Base-by-base conservation (phyloP, 2,329 filamentous ascomycete species). In the Westerdykella aurantiaca region DNA sequence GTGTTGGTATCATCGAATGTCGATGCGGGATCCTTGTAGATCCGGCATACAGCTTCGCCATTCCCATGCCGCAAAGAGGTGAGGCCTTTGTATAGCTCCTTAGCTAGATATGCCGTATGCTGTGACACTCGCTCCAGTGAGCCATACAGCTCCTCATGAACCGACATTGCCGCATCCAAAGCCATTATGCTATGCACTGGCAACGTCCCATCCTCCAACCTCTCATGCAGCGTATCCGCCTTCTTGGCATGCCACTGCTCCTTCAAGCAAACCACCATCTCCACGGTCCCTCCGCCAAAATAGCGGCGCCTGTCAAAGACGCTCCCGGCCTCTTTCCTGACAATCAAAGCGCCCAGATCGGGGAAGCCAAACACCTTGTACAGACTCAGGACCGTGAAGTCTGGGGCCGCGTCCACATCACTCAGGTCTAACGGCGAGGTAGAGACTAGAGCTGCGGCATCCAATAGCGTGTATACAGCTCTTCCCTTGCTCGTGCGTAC, bases 351-450 rank as follows among this genome's bases (percentile, higher is more conserved):
- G 1, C 91, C 91, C 2, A 97, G 73, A 61, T 97, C 88, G 0
- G 91, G 91, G 52, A 96, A 96, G 1, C 93, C 91, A 64, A 97
- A 97, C n/a, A 96, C 90, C 66, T 97, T 98, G 71, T 96, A 94
- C 51, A 97, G 82, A 65, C 90, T 96, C 34, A 97, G 60, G 0
- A 88, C 85, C 0, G 81, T 84, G 53, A 97, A 97, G 63, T 97
- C 91, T 1, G 91, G 86, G 0, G 85, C 81, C 0, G 69, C 61
- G 0, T 72, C 69, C 0, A 75, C 55, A 52, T 86, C 70, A 43
- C 79, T 73, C 2, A 97, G 71, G 58, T 94, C 79, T 6, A 97
- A 72, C 1, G 80, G 81, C 4, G 86, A 81, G 0, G 90, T 95
- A 6, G 88, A 83, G 9, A 82, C 84, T 10, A 88, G 74, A 0